Base-by-base conservation (phyloP, 192 early-diverging fungal species). In the Martensiomyces pterosporus region DNA sequence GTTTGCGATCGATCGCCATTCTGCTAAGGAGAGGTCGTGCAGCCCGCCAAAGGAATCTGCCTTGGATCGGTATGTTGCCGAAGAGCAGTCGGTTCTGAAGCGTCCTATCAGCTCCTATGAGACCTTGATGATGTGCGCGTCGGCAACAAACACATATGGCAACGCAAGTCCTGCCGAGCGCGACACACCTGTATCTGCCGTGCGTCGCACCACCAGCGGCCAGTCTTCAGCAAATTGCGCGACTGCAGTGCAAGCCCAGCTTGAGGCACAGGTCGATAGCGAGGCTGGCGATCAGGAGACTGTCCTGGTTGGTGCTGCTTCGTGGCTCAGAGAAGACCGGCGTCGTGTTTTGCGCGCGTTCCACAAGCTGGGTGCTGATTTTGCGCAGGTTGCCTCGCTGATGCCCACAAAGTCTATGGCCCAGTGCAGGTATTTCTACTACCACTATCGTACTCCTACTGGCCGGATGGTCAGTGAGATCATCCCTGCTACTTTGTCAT, bases 351-450 rank as follows among this genome's bases (percentile, higher is more conserved):
- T 83, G 12, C 72, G 81, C 24, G 88, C 74, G 2, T 81, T 89
- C 47, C 81, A 80, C 48, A 67, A 74, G 14, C 71, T 76, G 24
- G 87, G 85, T 9, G 67, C 80, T 3, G 84, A 90, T 41, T 93
- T 90, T 72, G 78, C 74, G 19, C 75, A 72, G 10, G 85, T 92
- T 0, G 78, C 91, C 2, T 67, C 60, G 14, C 57, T 80, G 42
- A 83, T 92, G 43, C 82, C 83, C 3, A 83, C 85, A 3, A 91
- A 92, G 60, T 86, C 87, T 2, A 82, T 76, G 42, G 81, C 80
- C 22, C 85, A 92, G 55, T 91, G 89, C 47, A 75, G 80, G 27
- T 86, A 87, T 39, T 89, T 87, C 54, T 90, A 83, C 52, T 77
- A 83, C 58, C 82, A 86, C 45, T 85, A 85, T 57, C 83, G 83